phyloP scores from a whole-genome alignment of 2,329 filamentous ascomycete species.

The Dactylellina leptospora region DNA sequence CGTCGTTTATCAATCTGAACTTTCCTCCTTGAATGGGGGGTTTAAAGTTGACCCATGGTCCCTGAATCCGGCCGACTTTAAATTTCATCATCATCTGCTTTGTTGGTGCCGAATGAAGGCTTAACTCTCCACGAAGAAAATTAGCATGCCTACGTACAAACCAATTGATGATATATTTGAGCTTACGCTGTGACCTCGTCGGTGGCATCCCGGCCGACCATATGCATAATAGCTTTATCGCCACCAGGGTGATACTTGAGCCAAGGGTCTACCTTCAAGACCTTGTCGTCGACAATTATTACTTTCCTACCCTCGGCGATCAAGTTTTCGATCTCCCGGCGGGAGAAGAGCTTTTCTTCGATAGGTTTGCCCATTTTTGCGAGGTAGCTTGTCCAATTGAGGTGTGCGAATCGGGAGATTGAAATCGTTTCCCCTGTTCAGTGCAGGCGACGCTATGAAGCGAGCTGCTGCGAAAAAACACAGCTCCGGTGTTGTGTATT shows the following conservation, averaged over 20 bases:
- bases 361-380: constrained; percentile 56
- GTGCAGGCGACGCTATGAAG: constrained; percentile 13
- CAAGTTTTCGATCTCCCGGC: constrained; percentile 76
- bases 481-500: constrained; percentile 31
- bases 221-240: constrained; percentile 87
- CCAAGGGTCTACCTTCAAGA: constrained; percentile 89
- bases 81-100: constrained; percentile 79
- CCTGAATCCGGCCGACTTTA: constrained; percentile 82
- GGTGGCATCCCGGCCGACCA: constrained; percentile 92
- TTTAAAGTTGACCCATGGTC: constrained; percentile 84
- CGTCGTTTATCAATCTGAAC: constrained; percentile 37
- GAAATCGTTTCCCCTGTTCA: background rate
- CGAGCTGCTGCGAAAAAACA: constrained; percentile 19
- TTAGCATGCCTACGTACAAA: background rate
- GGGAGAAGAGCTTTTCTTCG: constrained; percentile 66
- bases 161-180: constrained; percentile 60
- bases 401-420: constrained; percentile 22
- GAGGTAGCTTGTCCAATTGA: constrained; percentile 50
- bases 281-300: constrained; percentile 80
- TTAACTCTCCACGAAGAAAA: constrained; percentile 60
- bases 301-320: constrained; percentile 84
- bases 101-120: constrained; percentile 82
- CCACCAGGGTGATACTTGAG: constrained; percentile 90
- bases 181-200: constrained; percentile 87
- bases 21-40: constrained; percentile 80